These are phyloP conservation scores for Aspergillus funiculosus DNA, from an alignment of 495 filamentous ascomycete genomes.

Conservation along the genomic window DNA sequence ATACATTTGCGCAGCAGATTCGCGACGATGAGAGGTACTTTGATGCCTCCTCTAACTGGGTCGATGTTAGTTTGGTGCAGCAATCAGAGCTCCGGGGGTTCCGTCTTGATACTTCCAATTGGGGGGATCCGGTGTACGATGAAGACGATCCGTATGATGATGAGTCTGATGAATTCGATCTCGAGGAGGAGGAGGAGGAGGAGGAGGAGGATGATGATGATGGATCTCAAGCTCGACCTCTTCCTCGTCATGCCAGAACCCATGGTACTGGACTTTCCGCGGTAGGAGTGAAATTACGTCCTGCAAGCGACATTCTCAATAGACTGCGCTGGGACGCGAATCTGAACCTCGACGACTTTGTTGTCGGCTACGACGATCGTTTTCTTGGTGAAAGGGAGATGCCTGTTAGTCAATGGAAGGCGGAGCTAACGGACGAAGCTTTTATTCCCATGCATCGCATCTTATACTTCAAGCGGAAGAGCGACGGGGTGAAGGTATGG, in stretches of 20 bases:
- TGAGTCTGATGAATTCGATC: neutral
- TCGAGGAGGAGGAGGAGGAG: neutral
- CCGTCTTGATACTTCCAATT: conserved; percentile 13
- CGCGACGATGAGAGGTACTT: conserved; percentile 3
- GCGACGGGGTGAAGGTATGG: conserved; percentile 1
- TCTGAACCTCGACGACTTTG: neutral
- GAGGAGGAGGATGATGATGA: neutral
- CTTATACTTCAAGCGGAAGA: neutral
- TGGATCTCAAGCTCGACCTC: too few species aligned
- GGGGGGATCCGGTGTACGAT: neutral
- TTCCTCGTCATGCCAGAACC: neutral
- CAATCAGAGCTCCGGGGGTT: neutral
- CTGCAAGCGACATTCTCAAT: neutral
- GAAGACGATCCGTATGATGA: neutral
- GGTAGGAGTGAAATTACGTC: neutral
- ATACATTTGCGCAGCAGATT: neutral
- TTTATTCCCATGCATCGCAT: conserved; percentile 3
- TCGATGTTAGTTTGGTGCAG: neutral
- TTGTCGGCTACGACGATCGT: neutral
- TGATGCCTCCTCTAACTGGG: conserved; percentile 1
- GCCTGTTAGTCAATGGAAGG: neutral
- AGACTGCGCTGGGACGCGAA: neutral
- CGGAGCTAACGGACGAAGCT: neutral
- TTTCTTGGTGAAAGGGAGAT: neutral
- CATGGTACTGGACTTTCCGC: too few species aligned